A percentile compares a stretch with the other conserved stretches of the same genome.
These are phyloP conservation scores for Apiospora koreana DNA, from an alignment of 2,329 filamentous ascomycete species.

Conservation along the genomic window DNA sequence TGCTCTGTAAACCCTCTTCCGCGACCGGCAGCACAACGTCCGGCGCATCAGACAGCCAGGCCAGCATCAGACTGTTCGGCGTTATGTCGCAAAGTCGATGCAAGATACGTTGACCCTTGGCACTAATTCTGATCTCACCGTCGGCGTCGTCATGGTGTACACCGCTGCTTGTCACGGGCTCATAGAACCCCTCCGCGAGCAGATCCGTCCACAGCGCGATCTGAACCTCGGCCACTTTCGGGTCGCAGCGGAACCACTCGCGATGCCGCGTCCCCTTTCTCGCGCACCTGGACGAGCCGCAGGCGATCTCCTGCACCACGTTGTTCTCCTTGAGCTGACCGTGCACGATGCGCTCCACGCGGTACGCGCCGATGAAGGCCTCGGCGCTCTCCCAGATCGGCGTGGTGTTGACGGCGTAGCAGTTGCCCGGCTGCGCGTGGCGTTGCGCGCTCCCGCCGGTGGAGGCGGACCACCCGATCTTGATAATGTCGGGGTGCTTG, in stretches of 20 bases:
- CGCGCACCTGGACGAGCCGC: neutral
- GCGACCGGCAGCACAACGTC: too few species aligned
- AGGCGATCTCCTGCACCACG: neutral
- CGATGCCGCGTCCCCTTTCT: neutral
- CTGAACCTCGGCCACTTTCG: neutral
- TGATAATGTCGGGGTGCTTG: neutral
- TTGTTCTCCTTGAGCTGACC: neutral
- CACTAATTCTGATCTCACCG: neutral
- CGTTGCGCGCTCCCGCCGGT: neutral
- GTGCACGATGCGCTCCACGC: neutral
- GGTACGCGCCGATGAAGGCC: neutral
- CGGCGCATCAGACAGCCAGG: neutral
- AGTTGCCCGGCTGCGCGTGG: neutral
- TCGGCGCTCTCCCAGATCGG: neutral
- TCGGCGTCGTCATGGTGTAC: too few species aligned
- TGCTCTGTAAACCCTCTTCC: neutral
- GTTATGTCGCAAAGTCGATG: neutral
- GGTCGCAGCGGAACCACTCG: neutral
- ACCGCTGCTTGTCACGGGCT: neutral
- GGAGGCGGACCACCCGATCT: neutral
- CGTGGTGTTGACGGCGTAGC: neutral
- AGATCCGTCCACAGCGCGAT: neutral
- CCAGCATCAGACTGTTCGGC: neutral
- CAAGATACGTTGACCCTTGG: neutral
- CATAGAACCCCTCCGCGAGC: neutral